Percentiles rank a stretch among this genome's conserved stretches.
phyloP scores from a whole-genome alignment of 2,329 filamentous ascomycete genomes.

The Phyllachora maydis region DNA sequence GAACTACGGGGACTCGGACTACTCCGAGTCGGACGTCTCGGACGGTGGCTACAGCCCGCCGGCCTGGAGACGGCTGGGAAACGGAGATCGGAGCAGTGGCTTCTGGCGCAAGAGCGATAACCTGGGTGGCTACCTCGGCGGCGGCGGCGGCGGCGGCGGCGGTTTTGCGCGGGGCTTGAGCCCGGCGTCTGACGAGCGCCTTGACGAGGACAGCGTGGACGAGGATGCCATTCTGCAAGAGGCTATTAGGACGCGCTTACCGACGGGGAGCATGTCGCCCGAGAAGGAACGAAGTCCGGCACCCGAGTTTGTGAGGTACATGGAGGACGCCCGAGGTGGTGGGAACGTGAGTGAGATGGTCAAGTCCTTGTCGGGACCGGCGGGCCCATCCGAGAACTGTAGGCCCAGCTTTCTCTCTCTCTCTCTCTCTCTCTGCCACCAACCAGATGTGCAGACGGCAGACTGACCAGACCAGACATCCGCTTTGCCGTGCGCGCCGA shows the following conservation, averaged over 20 bases:
- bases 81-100: constrained; percentile 34
- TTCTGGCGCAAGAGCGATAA: constrained; percentile 40
- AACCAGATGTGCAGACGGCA: not conserved
- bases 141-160: no score
- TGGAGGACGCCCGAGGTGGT: constrained; percentile 17
- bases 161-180: no score
- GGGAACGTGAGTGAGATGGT: constrained; percentile 5
- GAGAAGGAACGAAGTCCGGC: constrained; percentile 30
- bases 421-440: no score
- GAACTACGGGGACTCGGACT: constrained; percentile 9
- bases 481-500: constrained; percentile 75
- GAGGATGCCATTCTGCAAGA: constrained; percentile 22
- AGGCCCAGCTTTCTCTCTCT: constrained; percentile 3
- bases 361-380: constrained; percentile 7
- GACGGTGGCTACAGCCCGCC: constrained; percentile 37
- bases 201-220: constrained; percentile 12
- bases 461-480: constrained; percentile 38
- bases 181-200: no score
- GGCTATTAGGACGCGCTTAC: constrained; percentile 32
- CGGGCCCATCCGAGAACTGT: constrained; percentile 26
- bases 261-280: constrained; percentile 32
- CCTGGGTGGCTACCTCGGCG: no score
- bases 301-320: constrained; percentile 10
- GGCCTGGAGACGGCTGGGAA: constrained; percentile 38
- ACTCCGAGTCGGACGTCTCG: constrained; percentile 20